Evolutionary conservation across 2,329 filamentous ascomycete species (phyloP).

Genomic region (Reticulascus tulasneorum): DNA sequence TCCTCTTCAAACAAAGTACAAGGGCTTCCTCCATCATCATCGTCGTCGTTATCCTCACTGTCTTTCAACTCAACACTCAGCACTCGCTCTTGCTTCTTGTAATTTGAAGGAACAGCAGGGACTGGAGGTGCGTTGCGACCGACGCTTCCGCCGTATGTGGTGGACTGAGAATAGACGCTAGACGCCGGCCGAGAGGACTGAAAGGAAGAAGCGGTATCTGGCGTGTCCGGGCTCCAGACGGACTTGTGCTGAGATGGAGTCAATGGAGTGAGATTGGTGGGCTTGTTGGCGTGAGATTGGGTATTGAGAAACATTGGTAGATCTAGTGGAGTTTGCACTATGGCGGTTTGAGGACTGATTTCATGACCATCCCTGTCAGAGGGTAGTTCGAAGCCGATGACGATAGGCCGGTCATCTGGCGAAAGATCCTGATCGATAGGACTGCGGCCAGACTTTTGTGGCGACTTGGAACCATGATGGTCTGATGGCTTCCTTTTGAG

Average conservation of each 20-base stretch:
- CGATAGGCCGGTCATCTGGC: slow-evolving; percentile 66
- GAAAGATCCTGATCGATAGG: slow-evolving; percentile 49
- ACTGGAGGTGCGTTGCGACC: slow-evolving; percentile 52
- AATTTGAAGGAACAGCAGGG: slow-evolving; percentile 48
- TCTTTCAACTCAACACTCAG: slow-evolving; percentile 22
- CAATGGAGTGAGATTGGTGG: slow-evolving; percentile 18
- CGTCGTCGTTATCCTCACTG: slow-evolving; percentile 41
- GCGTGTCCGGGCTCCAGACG: slow-evolving; percentile 60
- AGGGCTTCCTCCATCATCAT: slow-evolving; percentile 53
- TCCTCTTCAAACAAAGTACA: slow-evolving; percentile 71
- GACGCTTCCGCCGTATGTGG: slow-evolving; percentile 27
- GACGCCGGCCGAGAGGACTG: slow-evolving; percentile 44
- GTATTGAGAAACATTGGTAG: slow-evolving; percentile 10
- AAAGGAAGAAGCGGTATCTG: slow-evolving; percentile 42
- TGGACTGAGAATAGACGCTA: slow-evolving; percentile 59
- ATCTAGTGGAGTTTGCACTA: slow-evolving; percentile 35
- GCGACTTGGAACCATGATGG: slow-evolving; percentile 20
- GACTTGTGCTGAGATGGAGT: slow-evolving; percentile 38
- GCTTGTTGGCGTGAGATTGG: slow-evolving; percentile 6
- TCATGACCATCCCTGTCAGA: slow-evolving; percentile 33
- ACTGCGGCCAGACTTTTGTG: slow-evolving; percentile 20
- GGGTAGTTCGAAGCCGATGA: slow-evolving; percentile 67
- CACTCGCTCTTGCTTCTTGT: slow-evolving; percentile 32
- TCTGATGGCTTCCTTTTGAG: slow-evolving; percentile 37
- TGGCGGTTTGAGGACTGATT: slow-evolving; percentile 48